phyloP scores from a whole-genome alignment of 2,329 filamentous ascomycete genomes.

The Allantophomopsis lycopodina region DNA sequence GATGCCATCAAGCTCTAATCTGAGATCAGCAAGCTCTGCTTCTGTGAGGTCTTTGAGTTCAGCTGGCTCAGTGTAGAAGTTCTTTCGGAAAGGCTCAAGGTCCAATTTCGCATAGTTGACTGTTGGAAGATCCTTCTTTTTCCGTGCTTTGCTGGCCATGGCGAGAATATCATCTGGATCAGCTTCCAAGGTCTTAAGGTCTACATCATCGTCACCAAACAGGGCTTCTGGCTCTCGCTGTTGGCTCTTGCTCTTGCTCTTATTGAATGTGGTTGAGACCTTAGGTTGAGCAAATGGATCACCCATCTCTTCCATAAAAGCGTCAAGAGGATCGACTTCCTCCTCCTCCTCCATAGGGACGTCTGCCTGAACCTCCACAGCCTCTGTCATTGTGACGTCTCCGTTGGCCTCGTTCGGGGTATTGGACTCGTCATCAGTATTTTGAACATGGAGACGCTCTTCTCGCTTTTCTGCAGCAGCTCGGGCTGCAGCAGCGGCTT shows the following conservation, averaged over 20 bases:
- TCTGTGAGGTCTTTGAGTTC: slow-evolving; percentile 76
- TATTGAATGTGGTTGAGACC: slow-evolving; percentile 13
- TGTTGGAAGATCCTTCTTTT: slow-evolving; percentile 89
- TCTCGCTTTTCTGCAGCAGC: slow-evolving; percentile 77
- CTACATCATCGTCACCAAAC: slow-evolving; percentile 73
- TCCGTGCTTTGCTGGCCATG: slow-evolving; percentile 46
- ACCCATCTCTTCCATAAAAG: slow-evolving; percentile 68
- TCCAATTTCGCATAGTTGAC: slow-evolving; percentile 80
- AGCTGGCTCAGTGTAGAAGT: slow-evolving; percentile 85
- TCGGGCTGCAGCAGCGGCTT: slow-evolving; percentile 71
- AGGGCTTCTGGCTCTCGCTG: slow-evolving; percentile 67
- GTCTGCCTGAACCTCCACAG: slow-evolving; percentile 7
- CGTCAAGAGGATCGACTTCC: slow-evolving; percentile 79
- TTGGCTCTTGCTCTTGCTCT: slow-evolving; percentile 27
- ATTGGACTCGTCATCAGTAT: slow-evolving; percentile 15
- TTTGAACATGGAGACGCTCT: slow-evolving; percentile 39
- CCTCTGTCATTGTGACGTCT: slow-evolving; percentile 17
- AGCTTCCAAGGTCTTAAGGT: slow-evolving; percentile 46
- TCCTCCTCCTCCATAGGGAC: slow-evolving; percentile 44
- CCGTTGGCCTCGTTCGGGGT: slow-evolving; percentile 11
- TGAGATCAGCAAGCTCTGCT: slow-evolving; percentile 67
- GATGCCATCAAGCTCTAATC: slow-evolving; percentile 86
- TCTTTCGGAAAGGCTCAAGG: slow-evolving; percentile 77
- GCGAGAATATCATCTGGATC: slow-evolving; percentile 51
- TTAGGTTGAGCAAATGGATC: slow-evolving; percentile 32